phyloP scores from a whole-genome alignment of 495 filamentous ascomycete genomes.

The Usnea hakonensis region DNA sequence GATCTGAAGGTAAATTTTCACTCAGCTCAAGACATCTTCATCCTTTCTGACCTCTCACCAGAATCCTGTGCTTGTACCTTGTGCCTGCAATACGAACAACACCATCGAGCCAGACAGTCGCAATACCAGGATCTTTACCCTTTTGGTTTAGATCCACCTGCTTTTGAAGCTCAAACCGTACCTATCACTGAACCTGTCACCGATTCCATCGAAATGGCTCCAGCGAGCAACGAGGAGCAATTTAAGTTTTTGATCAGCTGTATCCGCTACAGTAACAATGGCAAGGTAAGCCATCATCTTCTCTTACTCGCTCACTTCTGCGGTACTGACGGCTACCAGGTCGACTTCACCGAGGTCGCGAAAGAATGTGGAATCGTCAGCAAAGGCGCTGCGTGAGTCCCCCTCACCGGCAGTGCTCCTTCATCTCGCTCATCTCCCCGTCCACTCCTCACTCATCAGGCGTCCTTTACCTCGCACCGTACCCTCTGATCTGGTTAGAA shows the following conservation, averaged over 20 bases:
- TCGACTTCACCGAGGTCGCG: slow-evolving; percentile 56
- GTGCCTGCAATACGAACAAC: background rate
- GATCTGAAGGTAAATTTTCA: background rate
- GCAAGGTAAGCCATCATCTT: slow-evolving; percentile 42
- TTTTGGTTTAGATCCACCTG: background rate
- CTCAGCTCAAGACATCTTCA: background rate
- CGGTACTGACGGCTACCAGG: slow-evolving; percentile 33
- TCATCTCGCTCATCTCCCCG: background rate
- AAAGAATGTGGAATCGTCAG: slow-evolving; percentile 52
- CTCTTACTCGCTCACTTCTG: background rate
- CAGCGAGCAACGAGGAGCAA: slow-evolving; percentile 44
- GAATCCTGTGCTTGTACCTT: background rate
- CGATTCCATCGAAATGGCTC: slow-evolving; percentile 37
- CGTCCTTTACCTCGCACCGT: background rate
- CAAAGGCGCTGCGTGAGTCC: slow-evolving; percentile 61
- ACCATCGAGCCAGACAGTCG: background rate
- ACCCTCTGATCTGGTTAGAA: background rate
- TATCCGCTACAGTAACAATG: slow-evolving; percentile 48
- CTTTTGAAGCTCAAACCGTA: background rate
- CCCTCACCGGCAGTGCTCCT: background rate
- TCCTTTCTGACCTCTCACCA: background rate
- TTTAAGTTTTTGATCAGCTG: slow-evolving; percentile 58
- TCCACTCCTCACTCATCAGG: background rate
- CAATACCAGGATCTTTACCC: background rate
- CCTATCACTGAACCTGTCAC: background rate